These are phyloP conservation scores for Dendrothele bispora DNA, from an alignment of 768 basidiomycete species.

Conservation along the genomic window DNA sequence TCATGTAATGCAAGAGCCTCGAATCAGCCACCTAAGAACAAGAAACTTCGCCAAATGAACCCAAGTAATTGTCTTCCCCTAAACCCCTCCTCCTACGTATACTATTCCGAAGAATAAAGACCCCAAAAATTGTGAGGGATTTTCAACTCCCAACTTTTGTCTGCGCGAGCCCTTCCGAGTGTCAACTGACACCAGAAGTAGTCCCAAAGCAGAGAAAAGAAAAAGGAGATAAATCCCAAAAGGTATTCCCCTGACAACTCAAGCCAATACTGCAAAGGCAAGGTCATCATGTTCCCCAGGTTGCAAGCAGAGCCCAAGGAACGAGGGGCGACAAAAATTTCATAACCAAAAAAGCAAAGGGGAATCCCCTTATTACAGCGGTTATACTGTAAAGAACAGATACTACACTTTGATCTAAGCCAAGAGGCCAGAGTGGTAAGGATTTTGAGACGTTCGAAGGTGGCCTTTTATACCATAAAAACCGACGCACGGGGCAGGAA, in stretches of 20 bases:
- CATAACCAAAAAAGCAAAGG: constrained; percentile 40
- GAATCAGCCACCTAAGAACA: too few species aligned
- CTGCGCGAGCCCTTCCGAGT: too few species aligned
- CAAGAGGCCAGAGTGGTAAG: constrained; percentile 92
- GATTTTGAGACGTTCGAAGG: constrained; percentile 18
- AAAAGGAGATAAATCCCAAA: constrained; percentile 17
- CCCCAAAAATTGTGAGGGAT: too few species aligned
- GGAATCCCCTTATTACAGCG: constrained; percentile 14
- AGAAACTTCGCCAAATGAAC: too few species aligned
- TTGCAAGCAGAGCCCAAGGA: constrained; percentile 60
- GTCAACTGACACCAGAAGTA: neutral
- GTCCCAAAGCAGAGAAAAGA: constrained; percentile 18
- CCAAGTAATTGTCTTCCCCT: too few species aligned
- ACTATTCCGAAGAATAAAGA: too few species aligned
- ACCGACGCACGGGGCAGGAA: neutral
- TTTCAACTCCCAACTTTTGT: too few species aligned
- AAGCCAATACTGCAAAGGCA: constrained; percentile 56
- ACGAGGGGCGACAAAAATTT: constrained; percentile 54
- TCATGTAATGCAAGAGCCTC: too few species aligned
- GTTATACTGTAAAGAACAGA: constrained; percentile 59
- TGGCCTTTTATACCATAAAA: neutral
- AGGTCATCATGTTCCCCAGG: constrained; percentile 52
- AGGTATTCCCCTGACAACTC: constrained; percentile 69
- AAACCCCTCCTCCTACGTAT: too few species aligned
- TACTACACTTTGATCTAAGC: constrained; percentile 99